Conservation (phyloP, 192 early-diverging fungal genomes). For the Coemansia aciculifera region DNA sequence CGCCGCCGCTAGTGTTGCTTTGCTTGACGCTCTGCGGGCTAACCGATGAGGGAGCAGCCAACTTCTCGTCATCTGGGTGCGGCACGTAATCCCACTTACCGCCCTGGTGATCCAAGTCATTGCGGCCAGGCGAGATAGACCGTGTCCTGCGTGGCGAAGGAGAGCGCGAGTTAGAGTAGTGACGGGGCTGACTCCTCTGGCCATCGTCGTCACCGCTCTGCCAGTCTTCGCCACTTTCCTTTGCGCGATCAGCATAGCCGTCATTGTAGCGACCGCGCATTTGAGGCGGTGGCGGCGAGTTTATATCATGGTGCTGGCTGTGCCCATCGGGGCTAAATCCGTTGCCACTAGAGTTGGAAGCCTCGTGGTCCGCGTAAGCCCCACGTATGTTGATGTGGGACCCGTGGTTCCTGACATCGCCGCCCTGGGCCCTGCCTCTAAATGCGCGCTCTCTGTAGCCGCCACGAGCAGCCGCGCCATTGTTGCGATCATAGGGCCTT, state of each 20-base stretch:
- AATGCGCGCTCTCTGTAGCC: background rate
- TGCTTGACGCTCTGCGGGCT: background rate
- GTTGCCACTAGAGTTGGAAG: background rate
- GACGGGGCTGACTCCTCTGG: background rate
- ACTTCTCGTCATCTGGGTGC: background rate
- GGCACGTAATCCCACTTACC: background rate
- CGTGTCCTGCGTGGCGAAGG: background rate
- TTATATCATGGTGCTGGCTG: background rate
- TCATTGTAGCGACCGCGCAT: background rate
- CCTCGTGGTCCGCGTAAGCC: background rate
- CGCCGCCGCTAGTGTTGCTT: background rate
- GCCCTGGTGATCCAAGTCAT: background rate
- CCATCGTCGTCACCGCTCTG: conserved; percentile 5
- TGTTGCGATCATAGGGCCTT: conserved; percentile 7
- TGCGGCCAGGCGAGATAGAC: background rate
- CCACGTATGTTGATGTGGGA: background rate
- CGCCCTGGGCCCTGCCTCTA: background rate
- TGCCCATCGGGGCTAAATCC: background rate
- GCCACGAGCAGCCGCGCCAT: background rate
- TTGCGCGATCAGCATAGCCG: background rate
- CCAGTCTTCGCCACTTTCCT: background rate
- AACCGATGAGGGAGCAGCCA: background rate
- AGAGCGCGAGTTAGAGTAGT: background rate
- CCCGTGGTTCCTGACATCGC: background rate
- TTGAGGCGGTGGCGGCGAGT: background rate